Evolutionary conservation across 495 filamentous ascomycete species (phyloP).

Genomic region (Hypoxylon subgilvum): DNA sequence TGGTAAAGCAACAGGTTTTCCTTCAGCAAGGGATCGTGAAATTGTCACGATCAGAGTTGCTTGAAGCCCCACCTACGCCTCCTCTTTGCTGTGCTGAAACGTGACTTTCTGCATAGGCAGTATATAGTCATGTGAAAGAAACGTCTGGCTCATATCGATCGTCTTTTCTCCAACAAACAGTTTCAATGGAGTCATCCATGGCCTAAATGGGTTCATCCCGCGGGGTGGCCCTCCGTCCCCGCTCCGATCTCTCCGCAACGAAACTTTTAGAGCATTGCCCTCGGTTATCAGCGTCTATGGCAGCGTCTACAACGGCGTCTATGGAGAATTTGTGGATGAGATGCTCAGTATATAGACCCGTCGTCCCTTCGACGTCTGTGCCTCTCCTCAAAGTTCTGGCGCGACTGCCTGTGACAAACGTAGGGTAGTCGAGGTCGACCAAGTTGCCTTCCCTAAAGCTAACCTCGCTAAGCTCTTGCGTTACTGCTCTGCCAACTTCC

Average conservation of each 20-base stretch:
- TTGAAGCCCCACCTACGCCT: slow-evolving; percentile 6
- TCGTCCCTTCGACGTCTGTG: slow-evolving; percentile 55
- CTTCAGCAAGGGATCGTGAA: slow-evolving; percentile 1
- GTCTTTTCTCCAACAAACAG: slow-evolving; percentile 7
- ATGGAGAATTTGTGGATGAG: slow-evolving; percentile 64
- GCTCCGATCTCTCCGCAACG: slow-evolving; percentile 35
- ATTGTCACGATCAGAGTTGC: not conserved
- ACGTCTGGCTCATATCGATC: slow-evolving; percentile 4
- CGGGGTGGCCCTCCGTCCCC: slow-evolving; percentile 16
- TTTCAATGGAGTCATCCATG: slow-evolving; percentile 17
- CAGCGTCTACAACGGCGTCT: too few relatives aligned
- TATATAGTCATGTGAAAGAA: slow-evolving; percentile 18
- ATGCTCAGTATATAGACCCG: slow-evolving; percentile 23
- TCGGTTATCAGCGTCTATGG: slow-evolving; percentile 58
- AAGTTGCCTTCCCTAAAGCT: not conserved
- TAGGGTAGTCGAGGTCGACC: too few relatives aligned
- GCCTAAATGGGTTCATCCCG: slow-evolving; percentile 13
- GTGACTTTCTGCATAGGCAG: slow-evolving; percentile 8
- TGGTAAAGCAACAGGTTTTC: not conserved
- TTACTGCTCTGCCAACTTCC: too few relatives aligned
- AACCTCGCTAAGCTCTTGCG: not conserved
- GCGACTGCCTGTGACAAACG: slow-evolving; percentile 29
- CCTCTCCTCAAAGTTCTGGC: slow-evolving; percentile 7
- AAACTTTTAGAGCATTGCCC: slow-evolving; percentile 56
- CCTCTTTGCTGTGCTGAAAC: not conserved